Evolutionary conservation across 2,329 filamentous ascomycete genomes (phyloP), one percentile per base, ranked within the genome.

Genomic region (Talaromyces piceae): DNA sequence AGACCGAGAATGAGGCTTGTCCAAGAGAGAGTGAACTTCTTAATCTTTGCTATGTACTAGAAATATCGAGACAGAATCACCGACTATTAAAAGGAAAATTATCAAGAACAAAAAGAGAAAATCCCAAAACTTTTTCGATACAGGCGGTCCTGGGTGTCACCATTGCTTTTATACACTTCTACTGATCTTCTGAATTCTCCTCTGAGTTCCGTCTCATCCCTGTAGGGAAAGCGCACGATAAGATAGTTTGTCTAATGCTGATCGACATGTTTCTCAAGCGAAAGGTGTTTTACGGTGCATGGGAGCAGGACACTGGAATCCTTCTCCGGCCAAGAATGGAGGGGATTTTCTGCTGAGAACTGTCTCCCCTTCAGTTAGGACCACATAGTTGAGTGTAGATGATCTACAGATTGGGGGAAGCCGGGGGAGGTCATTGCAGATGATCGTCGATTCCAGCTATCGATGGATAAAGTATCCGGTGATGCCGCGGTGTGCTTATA

Each of bases 1-100:
- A n/a, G n/a, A n/a, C n/a, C n/a, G n/a, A n/a, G 54, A 37, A 49
- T n/a, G 25, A 26, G 20, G 3, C 5, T 37, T 23, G 41, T 28
- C 39, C 23, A 45, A 51, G 41, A 31, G 41, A 48, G 51, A 12
- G 44, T 39, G 49, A 25, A 9, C 4, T 11, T 37, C 18, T 47
- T 22, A 18, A 27, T 9, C 26, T 37, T 9, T 16, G 9, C n/a
- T 3, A n/a, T 9, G 33, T 37, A 18, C 20, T 4, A 4, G 18
- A 37, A 37, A 18, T 37, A 37, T 20, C 16, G 3, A 37, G n/a
- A 37, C 12, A 18, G 20, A 18, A 37, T 8, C n/a, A n/a, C n/a
- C n/a, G n/a, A n/a, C n/a, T n/a, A n/a, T n/a, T n/a, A n/a, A n/a
- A n/a, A 30, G 28, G 28, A 30, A 30, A 13, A 30, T 30, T 7